Evolutionary conservation across 2,329 filamentous ascomycete species (phyloP), one percentile per base, ranked within the genome.

Genomic region (Penicillium oxalicum): DNA sequence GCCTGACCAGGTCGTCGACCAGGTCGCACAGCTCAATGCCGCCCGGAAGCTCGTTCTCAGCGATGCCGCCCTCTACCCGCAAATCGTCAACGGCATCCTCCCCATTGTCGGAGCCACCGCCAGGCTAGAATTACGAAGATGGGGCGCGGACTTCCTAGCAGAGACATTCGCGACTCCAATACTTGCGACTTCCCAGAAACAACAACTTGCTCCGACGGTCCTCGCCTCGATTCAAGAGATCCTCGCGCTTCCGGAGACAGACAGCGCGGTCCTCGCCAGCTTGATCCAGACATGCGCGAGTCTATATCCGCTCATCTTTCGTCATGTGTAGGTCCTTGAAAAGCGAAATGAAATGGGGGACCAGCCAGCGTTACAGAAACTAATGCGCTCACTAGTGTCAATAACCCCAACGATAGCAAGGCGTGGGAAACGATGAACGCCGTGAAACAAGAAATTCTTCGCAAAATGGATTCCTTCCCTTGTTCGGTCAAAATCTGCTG

Each of bases 81-180:
- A 88, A 69, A 91, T 98, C 66, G 85, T 98, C 54, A 87, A 88
- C 64, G 90, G 89, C 41, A 89, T 97, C 54, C 75, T 97, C n/a
- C 90, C 91, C 48, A 91, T 97, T 62, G 87, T 96, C 69, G 84
- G 85, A 52, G 81, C 86, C 44, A 77, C 79, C 56, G 80, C 88
- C 55, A 79, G 82, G 52, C 72, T 95, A 48, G 88, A 95, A 70
- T 75, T 97, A 62, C 86, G 90, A 70, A 78, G 91, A 85, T 98
- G 93, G 93, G 93, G 91, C 26, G 86, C 91, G 54, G 91, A 96
- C 53, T 98, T 98, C 65, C 77, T 98, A 38, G 90, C 91, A 48
- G 93, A 98, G 74, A 90, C 91, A 2, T 97, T 98, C 72, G 86
- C 93, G 49, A 94, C 88, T 51, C 93, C 94, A n/a, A 82, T 86